Conservation (phyloP, 768 basidiomycete species). For the Amylocystis lapponica region DNA sequence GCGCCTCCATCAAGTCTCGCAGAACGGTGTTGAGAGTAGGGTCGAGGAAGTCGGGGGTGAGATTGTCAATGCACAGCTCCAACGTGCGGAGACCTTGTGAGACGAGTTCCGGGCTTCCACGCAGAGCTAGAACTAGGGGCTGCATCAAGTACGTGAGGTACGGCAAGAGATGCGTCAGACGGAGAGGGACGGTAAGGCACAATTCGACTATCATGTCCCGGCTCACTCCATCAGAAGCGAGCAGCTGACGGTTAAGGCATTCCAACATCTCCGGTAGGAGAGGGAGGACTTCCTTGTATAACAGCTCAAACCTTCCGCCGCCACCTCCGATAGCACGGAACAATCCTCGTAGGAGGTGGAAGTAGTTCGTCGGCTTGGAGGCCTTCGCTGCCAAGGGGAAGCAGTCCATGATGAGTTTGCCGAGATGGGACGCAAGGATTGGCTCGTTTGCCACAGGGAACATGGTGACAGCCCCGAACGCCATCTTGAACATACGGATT, state of each 20-base stretch:
- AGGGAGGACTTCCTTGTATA: conserved; percentile 95
- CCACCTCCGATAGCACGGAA: conserved; percentile 92
- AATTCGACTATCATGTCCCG: conserved; percentile 96
- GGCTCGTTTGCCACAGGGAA: conserved; percentile 78
- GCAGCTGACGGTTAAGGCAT: conserved; percentile 83
- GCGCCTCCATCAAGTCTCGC: conserved; percentile 89
- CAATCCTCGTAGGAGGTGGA: conserved; percentile 83
- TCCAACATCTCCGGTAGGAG: conserved; percentile 97
- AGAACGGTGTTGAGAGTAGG: conserved; percentile 91
- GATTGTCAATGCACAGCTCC: conserved; percentile 98
- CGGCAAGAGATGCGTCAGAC: conserved; percentile 91
- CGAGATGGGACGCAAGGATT: conserved; percentile 89
- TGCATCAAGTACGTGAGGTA: conserved; percentile 96
- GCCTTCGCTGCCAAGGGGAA: conserved; percentile 93
- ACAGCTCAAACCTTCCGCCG: conserved; percentile 85
- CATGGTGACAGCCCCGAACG: conserved; percentile 79
- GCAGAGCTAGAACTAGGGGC: conserved; percentile 85
- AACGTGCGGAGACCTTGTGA: conserved; percentile 94
- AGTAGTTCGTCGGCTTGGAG: conserved; percentile 86
- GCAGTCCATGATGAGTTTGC: conserved; percentile 92
- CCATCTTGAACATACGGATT: conserved; percentile 92
- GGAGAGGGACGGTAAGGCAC: conserved; percentile 92
- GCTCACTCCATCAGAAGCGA: conserved; percentile 73
- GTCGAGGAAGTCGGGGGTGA: conserved; percentile 96
- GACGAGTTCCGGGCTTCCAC: conserved; percentile 83